Evolutionary conservation across 352 stramenopile genomes (phyloP), one percentile per base, ranked within the genome.

Genomic region (Globisporangium camurandrum): DNA sequence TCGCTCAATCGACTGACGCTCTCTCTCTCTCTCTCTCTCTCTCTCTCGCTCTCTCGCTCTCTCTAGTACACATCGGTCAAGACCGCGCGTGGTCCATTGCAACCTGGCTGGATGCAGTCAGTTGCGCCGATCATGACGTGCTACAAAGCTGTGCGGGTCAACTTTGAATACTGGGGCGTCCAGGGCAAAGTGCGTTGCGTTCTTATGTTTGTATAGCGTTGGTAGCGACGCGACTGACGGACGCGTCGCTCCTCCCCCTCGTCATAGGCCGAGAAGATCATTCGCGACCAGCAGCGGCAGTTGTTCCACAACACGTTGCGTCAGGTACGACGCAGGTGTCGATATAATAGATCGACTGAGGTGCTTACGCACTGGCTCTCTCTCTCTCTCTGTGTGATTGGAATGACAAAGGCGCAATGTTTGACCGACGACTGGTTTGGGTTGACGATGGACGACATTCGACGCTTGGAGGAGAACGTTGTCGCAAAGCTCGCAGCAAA

Each of bases 101-200:
- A 67, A 22, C 69, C 67, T 34, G 81, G 66, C 45, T 94, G 81
- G 83, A 57, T 69, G 43, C 75, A 82, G 55, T 85, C 70, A 4
- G 71, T 87, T 9, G 62, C 82, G 19, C 82, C 79, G 9, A 43
- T 93, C 54, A 91, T 91, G 82, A 93, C 82, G 41, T 93, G 82
- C 63, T 86, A 89, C 71, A 93, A 93, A 66, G 72, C 77, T 41
- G 82, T 90, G 52, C 78, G 79, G 56, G 75, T 93, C 60, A 90
- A 91, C 65, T 93, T 93, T 56, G 79, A 93, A 58, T 93, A 93
- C 65, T 93, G 79, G 82, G 75, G 76, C 50, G 79, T 93, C 27
- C 76, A 89, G 64, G 63, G 73, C 63, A 87, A 88, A 54, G 72
- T 84, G 53, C n/a, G 52, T 34, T 34, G 28, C 28, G 28, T n/a